phyloP scores from a whole-genome alignment of 208 protist genomes.

The Herpetomonas tarakana region DNA sequence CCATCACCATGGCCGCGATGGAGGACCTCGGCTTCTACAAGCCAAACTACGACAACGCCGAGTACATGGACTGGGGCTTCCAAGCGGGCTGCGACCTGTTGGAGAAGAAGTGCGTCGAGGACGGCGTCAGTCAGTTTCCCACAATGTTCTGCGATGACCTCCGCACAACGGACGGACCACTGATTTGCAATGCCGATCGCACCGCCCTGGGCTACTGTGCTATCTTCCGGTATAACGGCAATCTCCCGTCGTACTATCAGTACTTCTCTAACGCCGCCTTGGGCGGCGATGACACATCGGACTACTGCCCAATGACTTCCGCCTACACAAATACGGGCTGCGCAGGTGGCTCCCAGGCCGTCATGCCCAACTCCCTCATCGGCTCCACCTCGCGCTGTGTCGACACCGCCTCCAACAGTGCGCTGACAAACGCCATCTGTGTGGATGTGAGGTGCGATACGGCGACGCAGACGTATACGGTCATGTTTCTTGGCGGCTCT shows the following conservation, averaged over 20 bases:
- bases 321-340: constrained; percentile 15
- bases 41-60: constrained; percentile 35
- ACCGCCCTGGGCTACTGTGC: constrained; percentile 20
- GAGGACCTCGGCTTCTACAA: constrained; percentile 62
- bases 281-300: constrained; percentile 13
- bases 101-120: constrained; percentile 16
- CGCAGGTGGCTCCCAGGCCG: constrained; percentile 1
- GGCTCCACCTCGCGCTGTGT: constrained; percentile 7
- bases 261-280: constrained; percentile 21
- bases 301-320: constrained; percentile 33
- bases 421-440: constrained; percentile 4
- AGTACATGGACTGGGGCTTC: constrained; percentile 59
- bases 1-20: constrained; percentile 61
- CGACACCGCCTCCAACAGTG: neutral
- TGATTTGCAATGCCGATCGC: constrained; percentile 22
- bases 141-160: constrained; percentile 30
- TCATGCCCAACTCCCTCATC: constrained; percentile 18
- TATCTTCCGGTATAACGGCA: neutral
- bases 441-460: constrained; percentile 5
- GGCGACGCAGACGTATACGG: neutral
- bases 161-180: neutral
- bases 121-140: constrained; percentile 15
- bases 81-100: constrained; percentile 39
- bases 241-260: constrained; percentile 13
- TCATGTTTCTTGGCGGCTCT: constrained; percentile 5